These are phyloP conservation scores for Nemania abortiva DNA, from an alignment of 2,329 filamentous ascomycete genomes.

Conservation along the genomic window DNA sequence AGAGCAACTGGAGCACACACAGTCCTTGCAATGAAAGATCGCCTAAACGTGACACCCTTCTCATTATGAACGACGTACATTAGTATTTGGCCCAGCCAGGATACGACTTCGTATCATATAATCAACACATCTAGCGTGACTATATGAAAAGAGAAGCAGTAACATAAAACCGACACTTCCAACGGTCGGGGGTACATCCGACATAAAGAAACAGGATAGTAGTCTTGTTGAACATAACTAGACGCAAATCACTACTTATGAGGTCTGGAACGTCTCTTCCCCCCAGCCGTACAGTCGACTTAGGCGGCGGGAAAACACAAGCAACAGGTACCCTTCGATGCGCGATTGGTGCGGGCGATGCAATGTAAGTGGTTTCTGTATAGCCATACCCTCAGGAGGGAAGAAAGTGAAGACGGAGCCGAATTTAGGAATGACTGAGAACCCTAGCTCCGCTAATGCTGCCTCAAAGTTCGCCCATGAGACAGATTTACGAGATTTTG, in stretches of 20 bases:
- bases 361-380: slow-evolving; percentile 50
- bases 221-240: too few relatives aligned
- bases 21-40: too few relatives aligned
- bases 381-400: slow-evolving; percentile 47
- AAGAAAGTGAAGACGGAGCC: slow-evolving; percentile 57
- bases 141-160: too few relatives aligned
- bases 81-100: too few relatives aligned
- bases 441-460: slow-evolving; percentile 58
- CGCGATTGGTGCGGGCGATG: slow-evolving; percentile 55
- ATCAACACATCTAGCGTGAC: too few relatives aligned
- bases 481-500: slow-evolving; percentile 49
- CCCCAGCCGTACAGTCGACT: slow-evolving; percentile 55
- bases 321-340: slow-evolving; percentile 52
- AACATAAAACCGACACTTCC: too few relatives aligned
- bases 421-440: slow-evolving; percentile 46
- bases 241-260: slow-evolving; percentile 1
- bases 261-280: slow-evolving; percentile 49
- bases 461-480: slow-evolving; percentile 55
- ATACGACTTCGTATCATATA: too few relatives aligned
- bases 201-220: too few relatives aligned
- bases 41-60: too few relatives aligned
- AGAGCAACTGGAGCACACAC: too few relatives aligned
- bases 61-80: too few relatives aligned
- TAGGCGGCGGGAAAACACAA: slow-evolving; percentile 50
- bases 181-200: too few relatives aligned